Evolutionary conservation across 1,139 yeast species (phyloP).

Genomic region (Pichia sp.): DNA sequence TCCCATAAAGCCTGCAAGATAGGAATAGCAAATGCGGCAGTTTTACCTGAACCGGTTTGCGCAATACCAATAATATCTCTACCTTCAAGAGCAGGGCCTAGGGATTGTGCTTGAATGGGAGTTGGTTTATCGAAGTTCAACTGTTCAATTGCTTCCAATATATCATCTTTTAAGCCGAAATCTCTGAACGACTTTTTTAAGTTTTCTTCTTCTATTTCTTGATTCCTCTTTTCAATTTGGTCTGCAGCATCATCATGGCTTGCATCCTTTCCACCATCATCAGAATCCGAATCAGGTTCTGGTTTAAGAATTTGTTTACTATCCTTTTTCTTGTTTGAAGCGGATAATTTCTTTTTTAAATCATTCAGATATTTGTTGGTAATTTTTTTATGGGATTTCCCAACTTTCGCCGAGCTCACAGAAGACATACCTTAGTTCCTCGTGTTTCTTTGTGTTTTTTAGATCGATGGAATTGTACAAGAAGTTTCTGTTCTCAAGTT

Average conservation of each 20-base stretch:
- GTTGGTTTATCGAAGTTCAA: conserved; percentile 70
- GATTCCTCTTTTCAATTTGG: conserved; percentile 14
- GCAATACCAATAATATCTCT: conserved; percentile 79
- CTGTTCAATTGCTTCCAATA: conserved; percentile 70
- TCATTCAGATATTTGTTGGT: conserved; percentile 21
- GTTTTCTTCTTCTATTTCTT: conserved; percentile 35
- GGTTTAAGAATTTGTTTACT: conserved; percentile 19
- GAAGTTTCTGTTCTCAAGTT: neutral
- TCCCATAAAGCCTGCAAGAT: conserved; percentile 87
- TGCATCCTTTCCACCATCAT: conserved; percentile 8
- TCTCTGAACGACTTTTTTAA: conserved; percentile 40
- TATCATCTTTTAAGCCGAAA: conserved; percentile 70
- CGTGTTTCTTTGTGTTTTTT: neutral
- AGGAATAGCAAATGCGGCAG: conserved; percentile 87
- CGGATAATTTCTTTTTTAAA: conserved; percentile 22
- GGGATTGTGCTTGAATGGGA: conserved; percentile 87
- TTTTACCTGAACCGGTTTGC: conserved; percentile 81
- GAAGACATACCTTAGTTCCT: neutral
- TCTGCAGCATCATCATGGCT: conserved; percentile 10
- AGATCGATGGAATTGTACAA: too few species aligned
- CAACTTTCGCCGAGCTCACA: conserved; percentile 7
- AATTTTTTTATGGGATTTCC: conserved; percentile 16
- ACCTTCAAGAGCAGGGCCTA: conserved; percentile 88
- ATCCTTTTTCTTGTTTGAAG: conserved; percentile 18
- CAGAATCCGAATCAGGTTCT: conserved; percentile 16